phyloP scores from a whole-genome alignment of 139 green algal genomes.

The Spirogloea muscicola region DNA sequence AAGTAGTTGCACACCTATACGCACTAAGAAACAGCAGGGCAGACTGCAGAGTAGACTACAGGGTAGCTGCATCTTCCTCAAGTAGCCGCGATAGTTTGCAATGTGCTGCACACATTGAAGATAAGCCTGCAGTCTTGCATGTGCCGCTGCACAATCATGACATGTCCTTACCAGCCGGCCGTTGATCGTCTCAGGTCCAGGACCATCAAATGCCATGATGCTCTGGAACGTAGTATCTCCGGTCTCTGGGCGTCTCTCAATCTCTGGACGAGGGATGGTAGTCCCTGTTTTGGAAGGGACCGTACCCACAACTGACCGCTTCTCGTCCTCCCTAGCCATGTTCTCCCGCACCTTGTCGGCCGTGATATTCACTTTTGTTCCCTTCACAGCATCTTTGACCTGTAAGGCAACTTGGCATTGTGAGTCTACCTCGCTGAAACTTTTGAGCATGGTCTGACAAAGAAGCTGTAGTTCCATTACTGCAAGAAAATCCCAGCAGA shows the following conservation, averaged over 20 bases:
- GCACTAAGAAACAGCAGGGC: too few relatives aligned
- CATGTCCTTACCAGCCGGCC: constrained; percentile 26
- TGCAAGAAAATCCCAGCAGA: too few relatives aligned
- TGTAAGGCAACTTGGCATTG: too few relatives aligned
- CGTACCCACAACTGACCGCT: constrained; percentile 15
- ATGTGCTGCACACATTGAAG: too few relatives aligned
- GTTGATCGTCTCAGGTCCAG: constrained; percentile 55
- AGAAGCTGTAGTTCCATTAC: too few relatives aligned
- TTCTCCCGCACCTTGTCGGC: constrained; percentile 45
- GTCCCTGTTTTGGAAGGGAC: neutral
- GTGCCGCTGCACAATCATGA: neutral
- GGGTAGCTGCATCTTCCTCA: too few relatives aligned
- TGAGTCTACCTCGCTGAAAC: too few relatives aligned
- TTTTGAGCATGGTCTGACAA: too few relatives aligned
- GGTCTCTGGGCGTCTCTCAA: constrained; percentile 9
- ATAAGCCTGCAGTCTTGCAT: too few relatives aligned
- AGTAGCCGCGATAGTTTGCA: too few relatives aligned
- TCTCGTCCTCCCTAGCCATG: constrained; percentile 3
- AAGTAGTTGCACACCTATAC: too few relatives aligned
- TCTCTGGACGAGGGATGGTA: constrained; percentile 3
- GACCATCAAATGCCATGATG: constrained; percentile 51
- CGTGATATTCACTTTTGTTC: constrained; percentile 1
- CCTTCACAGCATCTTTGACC: neutral
- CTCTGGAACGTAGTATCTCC: constrained; percentile 26
- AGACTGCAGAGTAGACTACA: too few relatives aligned